Base-by-base conservation (phyloP, 768 basidiomycete species). In the Lactifluus pinguis region DNA sequence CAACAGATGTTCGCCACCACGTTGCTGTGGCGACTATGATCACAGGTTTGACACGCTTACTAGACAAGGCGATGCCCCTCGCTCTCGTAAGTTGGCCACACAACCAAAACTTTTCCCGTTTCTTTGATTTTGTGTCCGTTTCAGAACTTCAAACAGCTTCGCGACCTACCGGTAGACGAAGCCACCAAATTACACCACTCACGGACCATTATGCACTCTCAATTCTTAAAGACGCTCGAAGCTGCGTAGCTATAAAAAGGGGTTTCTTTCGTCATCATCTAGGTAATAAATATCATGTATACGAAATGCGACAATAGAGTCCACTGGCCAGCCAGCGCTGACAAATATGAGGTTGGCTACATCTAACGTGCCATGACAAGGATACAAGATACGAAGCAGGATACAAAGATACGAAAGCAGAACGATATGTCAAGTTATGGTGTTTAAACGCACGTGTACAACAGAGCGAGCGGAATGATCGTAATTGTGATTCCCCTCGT, bases 11-110 rank as follows among this genome's bases (percentile, higher is more conserved):
- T n/a, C 76, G 85, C 55, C 87, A 89, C 71, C 79, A 75, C 57
- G 85, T 85, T 10, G 88, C 89, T 5, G 68, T 89, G 49, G 80
- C 85, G 30, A 83, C 84, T 66, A 92, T 92, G 86, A 79, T 84
- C 50, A 75, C 80, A 3, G 76, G 78, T n/a, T 68, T 92, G 60
- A 77, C 87, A 44, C 72, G 72, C 19, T 74, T 80, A 42, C 77
- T 86, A 39, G 85, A 87, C 68, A 80, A 79, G 60, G 75, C 80
- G 53, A 80, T 78, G 57, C 86, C 87, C 10, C 71, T 82, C 4
- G 77, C 79, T 14, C 68, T 89, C 72, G 89, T 89, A 64, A 57
- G 84, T 78, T 19, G 61, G 44, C 52, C 38, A 52, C 52, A 25
- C 25, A 25, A 25, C 25, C 25, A 25, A 25, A 25, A 25, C n/a